phyloP scores from a whole-genome alignment of 805 yeast genomes.

The Yarrowia keelungensis region DNA sequence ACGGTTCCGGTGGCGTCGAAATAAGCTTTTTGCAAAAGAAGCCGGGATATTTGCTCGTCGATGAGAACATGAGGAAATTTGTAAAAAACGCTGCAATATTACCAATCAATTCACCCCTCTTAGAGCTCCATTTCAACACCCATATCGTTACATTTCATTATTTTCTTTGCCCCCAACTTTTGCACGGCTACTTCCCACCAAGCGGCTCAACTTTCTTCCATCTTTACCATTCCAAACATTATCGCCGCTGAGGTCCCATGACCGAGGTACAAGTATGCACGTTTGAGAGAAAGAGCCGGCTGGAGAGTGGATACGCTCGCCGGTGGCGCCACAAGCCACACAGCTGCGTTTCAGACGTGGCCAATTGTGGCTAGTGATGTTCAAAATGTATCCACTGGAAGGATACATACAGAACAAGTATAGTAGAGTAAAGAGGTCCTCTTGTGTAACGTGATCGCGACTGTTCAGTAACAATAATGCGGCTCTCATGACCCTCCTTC shows the following conservation, averaged over 20 bases:
- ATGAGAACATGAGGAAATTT: background rate
- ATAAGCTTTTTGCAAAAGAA: background rate
- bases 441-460: no score
- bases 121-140: no score
- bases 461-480: no score
- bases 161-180: no score
- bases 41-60: conserved; percentile 2
- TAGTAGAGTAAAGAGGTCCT: no score
- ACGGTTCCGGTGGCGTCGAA: conserved; percentile 7
- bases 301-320: no score
- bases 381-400: conserved; percentile 1
- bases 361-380: conserved; percentile 13
- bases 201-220: conserved; percentile 9
- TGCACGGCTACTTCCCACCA: conserved; percentile 6
- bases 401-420: no score
- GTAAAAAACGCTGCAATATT: no score
- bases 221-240: conserved; percentile 16
- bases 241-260: conserved; percentile 18
- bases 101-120: no score
- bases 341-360: background rate
- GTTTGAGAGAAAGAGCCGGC: no score
- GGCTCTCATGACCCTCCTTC: no score
- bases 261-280: conserved; percentile 8
- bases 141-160: background rate
- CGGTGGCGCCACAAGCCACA: conserved; percentile 9